Percentiles rank a stretch among this genome's conserved stretches.
Conservation (phyloP, 768 basidiomycete species). For the Strobilomyces echinocephalus region DNA sequence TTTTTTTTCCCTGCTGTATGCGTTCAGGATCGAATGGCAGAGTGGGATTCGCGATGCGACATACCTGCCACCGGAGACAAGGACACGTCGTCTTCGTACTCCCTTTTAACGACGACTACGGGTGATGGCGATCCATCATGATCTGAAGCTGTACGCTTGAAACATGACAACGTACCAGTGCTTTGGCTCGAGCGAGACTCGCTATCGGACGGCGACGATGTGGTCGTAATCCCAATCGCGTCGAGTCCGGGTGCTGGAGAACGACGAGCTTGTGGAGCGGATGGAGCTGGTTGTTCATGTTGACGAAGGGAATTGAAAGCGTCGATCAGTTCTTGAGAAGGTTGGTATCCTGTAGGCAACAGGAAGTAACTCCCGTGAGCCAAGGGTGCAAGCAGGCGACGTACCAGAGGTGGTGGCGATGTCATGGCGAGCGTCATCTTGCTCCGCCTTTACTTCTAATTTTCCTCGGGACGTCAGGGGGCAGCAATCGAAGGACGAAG, state of each 20-base stretch:
- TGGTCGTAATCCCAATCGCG: not conserved
- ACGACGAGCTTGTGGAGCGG: not conserved
- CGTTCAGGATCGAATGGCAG: not conserved
- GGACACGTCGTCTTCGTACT: constrained; percentile 7
- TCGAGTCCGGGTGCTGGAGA: not conserved
- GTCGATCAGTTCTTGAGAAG: constrained; percentile 12
- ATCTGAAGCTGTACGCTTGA: not conserved
- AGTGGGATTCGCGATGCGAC: not conserved
- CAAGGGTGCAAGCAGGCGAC: not conserved
- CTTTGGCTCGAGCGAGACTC: not conserved
- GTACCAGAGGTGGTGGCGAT: not conserved
- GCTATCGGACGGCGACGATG: not conserved
- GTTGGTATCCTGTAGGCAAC: constrained; percentile 10
- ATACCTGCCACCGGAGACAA: not conserved
- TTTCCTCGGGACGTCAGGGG: not conserved
- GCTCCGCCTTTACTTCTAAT: constrained; percentile 7
- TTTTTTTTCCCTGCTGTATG: constrained; percentile 6
- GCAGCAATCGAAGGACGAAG: not conserved
- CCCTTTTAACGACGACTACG: constrained; percentile 6
- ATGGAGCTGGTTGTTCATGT: not conserved
- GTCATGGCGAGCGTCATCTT: not conserved
- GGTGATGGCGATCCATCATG: not conserved
- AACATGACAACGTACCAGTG: not conserved
- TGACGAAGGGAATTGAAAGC: constrained; percentile 4
- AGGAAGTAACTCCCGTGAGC: not conserved